phyloP scores from a whole-genome alignment of 1,284 basidiomycete species.

The Schizopora paradoxa region DNA sequence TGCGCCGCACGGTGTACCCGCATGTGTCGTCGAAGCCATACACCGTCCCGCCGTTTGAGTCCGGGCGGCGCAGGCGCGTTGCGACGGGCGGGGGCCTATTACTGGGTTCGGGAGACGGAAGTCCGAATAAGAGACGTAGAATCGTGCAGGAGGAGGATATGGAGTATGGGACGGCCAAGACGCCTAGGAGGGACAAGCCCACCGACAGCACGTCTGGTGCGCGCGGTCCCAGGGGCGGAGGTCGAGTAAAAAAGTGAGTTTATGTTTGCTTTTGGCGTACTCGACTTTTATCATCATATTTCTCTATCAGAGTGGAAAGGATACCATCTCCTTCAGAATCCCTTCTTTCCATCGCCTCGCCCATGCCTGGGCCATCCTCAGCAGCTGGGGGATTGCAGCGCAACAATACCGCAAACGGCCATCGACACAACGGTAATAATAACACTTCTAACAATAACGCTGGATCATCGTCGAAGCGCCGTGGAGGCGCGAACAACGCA shows the following conservation, averaged over 20 bases:
- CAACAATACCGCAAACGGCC: slow-evolving; percentile 21
- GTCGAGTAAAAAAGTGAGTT: slow-evolving; percentile 55
- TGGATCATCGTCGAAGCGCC: slow-evolving; percentile 14
- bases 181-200: slow-evolving; percentile 42
- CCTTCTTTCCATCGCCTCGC: slow-evolving; percentile 60
- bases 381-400: slow-evolving; percentile 27
- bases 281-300: slow-evolving; percentile 1
- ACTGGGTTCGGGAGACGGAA: slow-evolving; percentile 39
- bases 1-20: slow-evolving; percentile 65
- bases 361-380: slow-evolving; percentile 33
- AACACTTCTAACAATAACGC: slow-evolving; percentile 26
- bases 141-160: slow-evolving; percentile 53
- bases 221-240: slow-evolving; percentile 44
- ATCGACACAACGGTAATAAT: too few relatives aligned
- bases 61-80: slow-evolving; percentile 45
- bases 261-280: slow-evolving; percentile 6
- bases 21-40: slow-evolving; percentile 63
- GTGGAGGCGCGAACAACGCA: slow-evolving; percentile 8
- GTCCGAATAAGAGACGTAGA: slow-evolving; percentile 60
- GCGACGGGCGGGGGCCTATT: slow-evolving; percentile 41
- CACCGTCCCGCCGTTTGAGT: slow-evolving; percentile 56
- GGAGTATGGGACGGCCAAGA: slow-evolving; percentile 37
- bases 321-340: slow-evolving; percentile 68
- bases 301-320: slow-evolving; percentile 46
- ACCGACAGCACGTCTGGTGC: slow-evolving; percentile 29